phyloP scores from a whole-genome alignment of 1,284 basidiomycete species.

The Coriolopsis trogii region DNA sequence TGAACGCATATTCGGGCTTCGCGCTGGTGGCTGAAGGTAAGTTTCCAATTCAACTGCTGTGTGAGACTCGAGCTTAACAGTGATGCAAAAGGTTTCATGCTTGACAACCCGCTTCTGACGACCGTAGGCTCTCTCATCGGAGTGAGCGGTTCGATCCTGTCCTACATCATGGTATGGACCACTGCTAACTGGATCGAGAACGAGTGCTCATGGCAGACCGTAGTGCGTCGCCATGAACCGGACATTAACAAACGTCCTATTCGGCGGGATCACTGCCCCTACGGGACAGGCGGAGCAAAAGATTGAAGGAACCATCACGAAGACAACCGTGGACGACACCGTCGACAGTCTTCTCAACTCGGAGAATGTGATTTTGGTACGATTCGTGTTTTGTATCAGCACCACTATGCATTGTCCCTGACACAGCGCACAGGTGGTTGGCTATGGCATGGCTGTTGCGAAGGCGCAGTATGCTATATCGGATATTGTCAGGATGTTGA shows the following conservation, averaged over 20 bases:
- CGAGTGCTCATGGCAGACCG: conserved; percentile 4
- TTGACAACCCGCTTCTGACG: conserved; percentile 82
- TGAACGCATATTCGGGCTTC: conserved; percentile 90
- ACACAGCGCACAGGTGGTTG: conserved; percentile 60
- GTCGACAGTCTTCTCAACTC: conserved; percentile 76
- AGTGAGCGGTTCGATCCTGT: conserved; percentile 86
- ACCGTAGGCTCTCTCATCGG: conserved; percentile 84
- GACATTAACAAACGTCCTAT: conserved; percentile 76
- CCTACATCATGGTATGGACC: conserved; percentile 80
- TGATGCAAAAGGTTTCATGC: conserved; percentile 88
- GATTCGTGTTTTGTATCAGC: conserved; percentile 16
- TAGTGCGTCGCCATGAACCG: conserved; percentile 91
- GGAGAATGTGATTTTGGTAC: conserved; percentile 81
- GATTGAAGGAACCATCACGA: conserved; percentile 80
- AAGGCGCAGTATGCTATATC: conserved; percentile 88
- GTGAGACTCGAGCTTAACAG: no score
- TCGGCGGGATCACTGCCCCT: conserved; percentile 74
- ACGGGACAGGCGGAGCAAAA: conserved; percentile 60
- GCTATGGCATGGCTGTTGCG: conserved; percentile 89
- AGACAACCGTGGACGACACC: conserved; percentile 77
- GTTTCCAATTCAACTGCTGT: no score
- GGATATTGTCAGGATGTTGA: conserved; percentile 74
- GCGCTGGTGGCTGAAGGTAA: conserved; percentile 87
- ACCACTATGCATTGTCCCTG: not conserved
- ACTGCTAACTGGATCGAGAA: conserved; percentile 2